These are phyloP conservation scores for Chrysopogon serrulatus DNA, from an alignment of 176 grass and related monocot species.

Conservation along the genomic window DNA sequence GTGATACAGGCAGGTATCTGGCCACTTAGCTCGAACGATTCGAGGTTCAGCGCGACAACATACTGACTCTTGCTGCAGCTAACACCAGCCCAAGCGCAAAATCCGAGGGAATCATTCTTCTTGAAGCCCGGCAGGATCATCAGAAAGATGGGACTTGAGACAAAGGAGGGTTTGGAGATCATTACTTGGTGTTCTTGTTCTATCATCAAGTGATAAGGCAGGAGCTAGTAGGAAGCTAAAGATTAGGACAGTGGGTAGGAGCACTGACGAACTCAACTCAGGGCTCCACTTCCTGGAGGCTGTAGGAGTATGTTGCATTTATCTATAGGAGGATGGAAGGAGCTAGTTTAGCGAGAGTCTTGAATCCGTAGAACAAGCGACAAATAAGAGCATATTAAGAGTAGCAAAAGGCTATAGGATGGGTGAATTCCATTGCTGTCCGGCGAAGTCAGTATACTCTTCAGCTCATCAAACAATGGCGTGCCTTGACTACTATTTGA, in stretches of 20 bases:
- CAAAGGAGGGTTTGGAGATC: conserved; percentile 14
- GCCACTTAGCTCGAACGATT: neutral
- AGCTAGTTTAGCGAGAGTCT: no score
- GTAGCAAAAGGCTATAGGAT: no score
- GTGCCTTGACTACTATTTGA: no score
- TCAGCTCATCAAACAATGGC: no score
- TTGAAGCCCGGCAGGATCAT: neutral
- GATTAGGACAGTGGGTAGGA: neutral
- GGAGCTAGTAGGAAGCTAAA: neutral
- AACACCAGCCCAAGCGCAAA: conserved; percentile 42
- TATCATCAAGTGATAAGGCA: neutral
- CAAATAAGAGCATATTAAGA: no score
- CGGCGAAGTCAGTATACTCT: no score
- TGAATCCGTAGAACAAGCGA: no score
- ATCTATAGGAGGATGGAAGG: no score
- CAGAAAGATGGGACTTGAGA: conserved; percentile 10
- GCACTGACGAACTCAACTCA: neutral
- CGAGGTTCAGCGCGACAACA: conserved; percentile 19
- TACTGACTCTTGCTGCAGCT: conserved; percentile 18
- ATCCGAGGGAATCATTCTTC: conserved; percentile 4
- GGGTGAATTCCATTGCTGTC: no score
- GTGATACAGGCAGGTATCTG: conserved; percentile 34
- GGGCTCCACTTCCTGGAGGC: no score
- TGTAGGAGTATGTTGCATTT: no score
- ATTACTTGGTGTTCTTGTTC: neutral